Percentiles rank a stretch among this genome's conserved stretches.
Evolutionary conservation across 345 rosid species (phyloP).

Genomic region (rapeseed (Brassica napus)): Da-Ae NC_063447.1:49980001-49980500

Average conservation of each 20-base stretch:
- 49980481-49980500: conserved; percentile 3
- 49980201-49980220: conserved; percentile 8
- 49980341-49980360: conserved; percentile 25
- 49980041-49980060: conserved; percentile 76
- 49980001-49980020: conserved; percentile 55
- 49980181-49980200: neutral
- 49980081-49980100: conserved; percentile 7
- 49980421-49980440: conserved; percentile 94
- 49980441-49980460: conserved; percentile 48
- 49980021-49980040: conserved; percentile 54
- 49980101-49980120: conserved; percentile 1
- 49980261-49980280: neutral
- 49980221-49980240: conserved; percentile 1
- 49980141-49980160: conserved; percentile 11
- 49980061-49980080: conserved; percentile 67
- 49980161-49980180: conserved; percentile 7
- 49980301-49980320: conserved; percentile 4
- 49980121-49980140: conserved; percentile 4
- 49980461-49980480: neutral
- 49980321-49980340: conserved; percentile 22
- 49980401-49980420: conserved; percentile 86
- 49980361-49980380: conserved; percentile 95
- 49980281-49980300: neutral
- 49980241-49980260: neutral
- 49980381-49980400: conserved; percentile 89